phyloP scores from a whole-genome alignment of 805 yeast genomes.

The Candida nonsorbophila region DNA sequence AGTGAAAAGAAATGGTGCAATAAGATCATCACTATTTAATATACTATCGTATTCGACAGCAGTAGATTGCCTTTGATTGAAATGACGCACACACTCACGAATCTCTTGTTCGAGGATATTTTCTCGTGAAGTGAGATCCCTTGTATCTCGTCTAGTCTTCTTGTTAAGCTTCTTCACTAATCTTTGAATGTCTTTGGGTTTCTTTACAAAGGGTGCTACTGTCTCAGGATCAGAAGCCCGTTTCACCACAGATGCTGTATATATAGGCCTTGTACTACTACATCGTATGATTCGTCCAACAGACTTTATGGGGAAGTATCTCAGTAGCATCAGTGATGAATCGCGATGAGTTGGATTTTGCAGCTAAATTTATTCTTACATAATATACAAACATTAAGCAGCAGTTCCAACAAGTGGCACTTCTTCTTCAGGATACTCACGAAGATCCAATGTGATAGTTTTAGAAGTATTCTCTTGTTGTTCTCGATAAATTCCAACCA shows the following conservation, averaged over 20 bases:
- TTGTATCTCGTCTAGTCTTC: constrained; percentile 26
- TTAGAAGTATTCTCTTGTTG: constrained; percentile 67
- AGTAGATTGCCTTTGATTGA: constrained; percentile 1
- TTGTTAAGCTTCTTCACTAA: constrained; percentile 5
- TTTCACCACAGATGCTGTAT: no score
- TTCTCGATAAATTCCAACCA: constrained; percentile 90
- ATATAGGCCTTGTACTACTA: no score
- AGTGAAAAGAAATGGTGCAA: constrained; percentile 18
- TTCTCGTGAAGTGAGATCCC: constrained; percentile 22
- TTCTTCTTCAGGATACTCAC: constrained; percentile 46
- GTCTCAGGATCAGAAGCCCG: no score
- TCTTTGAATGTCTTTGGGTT: neutral
- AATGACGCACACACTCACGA: constrained; percentile 12
- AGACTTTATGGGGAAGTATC: no score
- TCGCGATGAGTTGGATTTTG: no score
- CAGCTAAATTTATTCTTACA: no score
- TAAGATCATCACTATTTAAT: constrained; percentile 14
- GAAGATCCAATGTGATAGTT: constrained; percentile 68
- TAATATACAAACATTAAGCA: neutral
- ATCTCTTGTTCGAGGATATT: constrained; percentile 20
- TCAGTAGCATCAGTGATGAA: no score
- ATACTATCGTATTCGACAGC: constrained; percentile 11
- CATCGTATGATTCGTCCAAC: no score
- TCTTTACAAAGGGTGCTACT: no score
- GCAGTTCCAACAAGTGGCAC: constrained; percentile 9